Evolutionary conservation across 1,139 yeast genomes (phyloP), one percentile per base, ranked within the genome.

Genomic region (Hanseniaspora sp.): DNA sequence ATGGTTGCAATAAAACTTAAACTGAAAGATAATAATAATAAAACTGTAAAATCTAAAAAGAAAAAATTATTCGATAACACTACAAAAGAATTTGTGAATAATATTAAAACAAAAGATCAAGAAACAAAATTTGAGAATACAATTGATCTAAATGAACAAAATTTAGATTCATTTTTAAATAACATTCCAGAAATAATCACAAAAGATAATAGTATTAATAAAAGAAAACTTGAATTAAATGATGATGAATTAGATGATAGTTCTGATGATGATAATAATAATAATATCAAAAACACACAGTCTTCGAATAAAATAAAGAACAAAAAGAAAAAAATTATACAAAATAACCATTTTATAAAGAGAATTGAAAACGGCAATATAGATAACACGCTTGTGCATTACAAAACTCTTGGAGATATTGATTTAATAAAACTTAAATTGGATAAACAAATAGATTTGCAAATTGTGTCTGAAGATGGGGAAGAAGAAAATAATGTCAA

Each of bases 401-500:
- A 43, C 38, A 33, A 35, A 13, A 15, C 39, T 7, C 31, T 49
- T 37, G 37, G 9, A 12, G 48, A 49, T 8, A 31, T 39, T 18
- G 53, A 49, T 5, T 9, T 49, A n/a, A 7, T 49, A 3, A 49
- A 43, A 28, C 31, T 49, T 9, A 35, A 43, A 30, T 12, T 49
- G 12, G 53, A 49, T 30, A 49, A 37, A n/a, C 48, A 49, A 49
- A 34, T 49, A 5, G 40, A 28, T 29, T 37, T 49, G 17, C 43
- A 49, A 13, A 12, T 49, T 6, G 30, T 34, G 2, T 15, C 37
- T 1, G 18, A 43, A 28, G 43, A 23, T 17, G 33, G 30, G 9
- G 23, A 29, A 17, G 8, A 38, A 33, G 13, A 33, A 13, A n/a
- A 29, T 13, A 12, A 12, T 13, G 29, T 18, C n/a, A 43, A 38